These are phyloP conservation scores for Coffea canephora DNA, from an alignment of 257 asterid genomes.

Conservation along the genomic window DNA sequence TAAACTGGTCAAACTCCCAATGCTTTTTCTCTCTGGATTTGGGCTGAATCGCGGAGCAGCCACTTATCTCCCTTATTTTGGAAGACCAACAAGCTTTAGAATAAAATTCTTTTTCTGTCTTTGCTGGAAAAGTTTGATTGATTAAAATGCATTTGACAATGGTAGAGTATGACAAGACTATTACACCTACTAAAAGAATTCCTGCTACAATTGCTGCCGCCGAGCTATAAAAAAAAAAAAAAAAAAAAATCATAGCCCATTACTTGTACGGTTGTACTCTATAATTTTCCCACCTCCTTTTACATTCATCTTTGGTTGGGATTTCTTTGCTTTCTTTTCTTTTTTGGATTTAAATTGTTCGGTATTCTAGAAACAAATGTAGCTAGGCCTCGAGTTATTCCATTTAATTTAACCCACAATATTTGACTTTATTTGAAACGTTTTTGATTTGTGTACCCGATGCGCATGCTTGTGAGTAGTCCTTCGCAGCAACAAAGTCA, in stretches of 20 bases:
- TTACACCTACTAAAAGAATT: not conserved
- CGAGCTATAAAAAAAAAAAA: too few species aligned
- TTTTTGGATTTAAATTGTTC: too few species aligned
- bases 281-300: not conserved
- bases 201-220: not conserved
- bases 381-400: not conserved
- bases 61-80: not conserved
- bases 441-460: not conserved
- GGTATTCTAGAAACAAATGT: not conserved
- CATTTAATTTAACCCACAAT: not conserved
- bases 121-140: not conserved
- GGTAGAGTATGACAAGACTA: not conserved
- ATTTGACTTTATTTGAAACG: not conserved
- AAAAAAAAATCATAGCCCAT: too few species aligned
- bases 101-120: not conserved
- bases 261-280: too few species aligned
- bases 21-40: not conserved
- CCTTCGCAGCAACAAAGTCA: not conserved
- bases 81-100: not conserved
- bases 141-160: not conserved
- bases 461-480: not conserved
- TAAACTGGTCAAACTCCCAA: not conserved
- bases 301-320: not conserved
- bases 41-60: not conserved
- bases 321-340: too few species aligned